Evolutionary conservation across 306 rosid genomes (phyloP).

Genomic region (cucumber (Cucumis sativus)): DNA sequence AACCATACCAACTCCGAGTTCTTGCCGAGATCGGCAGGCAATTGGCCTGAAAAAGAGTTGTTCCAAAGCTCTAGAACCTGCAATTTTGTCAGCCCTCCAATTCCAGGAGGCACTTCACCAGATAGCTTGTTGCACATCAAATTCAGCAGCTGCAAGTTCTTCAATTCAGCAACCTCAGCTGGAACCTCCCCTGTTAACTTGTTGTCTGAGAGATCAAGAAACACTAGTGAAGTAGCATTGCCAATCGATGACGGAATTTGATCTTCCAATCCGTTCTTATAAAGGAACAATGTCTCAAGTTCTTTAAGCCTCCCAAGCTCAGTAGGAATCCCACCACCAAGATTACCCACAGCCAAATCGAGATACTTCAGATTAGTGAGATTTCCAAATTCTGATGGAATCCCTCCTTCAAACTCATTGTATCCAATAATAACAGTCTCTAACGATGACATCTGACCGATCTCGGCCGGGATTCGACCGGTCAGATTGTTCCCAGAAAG

Average conservation of each 20-base stretch:
- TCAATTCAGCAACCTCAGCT: conserved; percentile 41
- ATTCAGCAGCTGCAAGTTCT: conserved; percentile 69
- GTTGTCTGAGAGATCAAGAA: conserved; percentile 81
- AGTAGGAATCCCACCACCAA: conserved; percentile 64
- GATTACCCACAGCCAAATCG: conserved; percentile 82
- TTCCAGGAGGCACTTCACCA: conserved; percentile 58
- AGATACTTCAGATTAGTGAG: conserved; percentile 71
- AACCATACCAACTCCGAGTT: conserved; percentile 71
- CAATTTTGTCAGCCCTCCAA: conserved; percentile 49
- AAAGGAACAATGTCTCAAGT: conserved; percentile 63
- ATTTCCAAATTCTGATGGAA: conserved; percentile 71
- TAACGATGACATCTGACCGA: conserved; percentile 61
- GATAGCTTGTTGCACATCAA: conserved; percentile 64
- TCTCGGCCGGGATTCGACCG: conserved; percentile 55
- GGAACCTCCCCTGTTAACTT: conserved; percentile 63
- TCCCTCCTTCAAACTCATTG: conserved; percentile 66
- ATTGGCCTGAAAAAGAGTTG: conserved; percentile 62
- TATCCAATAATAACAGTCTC: conserved; percentile 72
- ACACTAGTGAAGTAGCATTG: conserved; percentile 34
- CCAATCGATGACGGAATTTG: conserved; percentile 48
- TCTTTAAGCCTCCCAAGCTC: conserved; percentile 46
- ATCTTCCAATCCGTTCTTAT: conserved; percentile 56
- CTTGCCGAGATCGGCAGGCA: conserved; percentile 69
- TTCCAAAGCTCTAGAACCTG: conserved; percentile 81
- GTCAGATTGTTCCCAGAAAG: conserved; percentile 85